phyloP scores from a whole-genome alignment of 2,329 filamentous ascomycete genomes.

The Claviceps spartinae region DNA sequence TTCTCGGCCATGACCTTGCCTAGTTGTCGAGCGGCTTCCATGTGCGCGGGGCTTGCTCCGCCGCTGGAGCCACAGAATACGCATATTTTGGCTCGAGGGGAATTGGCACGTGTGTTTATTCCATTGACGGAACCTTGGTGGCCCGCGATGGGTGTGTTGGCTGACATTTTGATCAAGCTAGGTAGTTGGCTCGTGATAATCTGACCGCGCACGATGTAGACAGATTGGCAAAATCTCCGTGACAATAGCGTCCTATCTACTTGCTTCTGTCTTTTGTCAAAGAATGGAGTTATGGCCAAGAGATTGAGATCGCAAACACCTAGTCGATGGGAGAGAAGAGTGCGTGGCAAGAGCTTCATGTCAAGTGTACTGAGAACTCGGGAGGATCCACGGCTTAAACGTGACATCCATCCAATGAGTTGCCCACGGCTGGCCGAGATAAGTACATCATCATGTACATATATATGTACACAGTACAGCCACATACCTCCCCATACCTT shows the following conservation, averaged over 20 bases:
- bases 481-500: too few relatives aligned
- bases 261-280: neutral
- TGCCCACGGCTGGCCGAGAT: neutral
- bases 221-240: neutral
- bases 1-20: slow-evolving; percentile 60
- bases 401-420: neutral
- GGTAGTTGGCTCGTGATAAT: neutral
- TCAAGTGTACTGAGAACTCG: neutral
- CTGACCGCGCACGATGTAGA: neutral
- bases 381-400: neutral
- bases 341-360: neutral
- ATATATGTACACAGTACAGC: too few relatives aligned
- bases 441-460: too few relatives aligned
- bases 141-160: slow-evolving; percentile 7
- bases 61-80: slow-evolving; percentile 84
- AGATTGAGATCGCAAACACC: neutral
- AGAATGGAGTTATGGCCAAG: neutral
- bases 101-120: slow-evolving; percentile 6
- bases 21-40: slow-evolving; percentile 65
- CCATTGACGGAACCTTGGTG: slow-evolving; percentile 15
- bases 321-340: neutral
- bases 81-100: slow-evolving; percentile 54
- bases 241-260: neutral
- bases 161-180: slow-evolving; percentile 3
- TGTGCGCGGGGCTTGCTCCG: slow-evolving; percentile 60